Evolutionary conservation across 2,329 filamentous ascomycete genomes (phyloP).

Genomic region (Diplodia corticola): DNA sequence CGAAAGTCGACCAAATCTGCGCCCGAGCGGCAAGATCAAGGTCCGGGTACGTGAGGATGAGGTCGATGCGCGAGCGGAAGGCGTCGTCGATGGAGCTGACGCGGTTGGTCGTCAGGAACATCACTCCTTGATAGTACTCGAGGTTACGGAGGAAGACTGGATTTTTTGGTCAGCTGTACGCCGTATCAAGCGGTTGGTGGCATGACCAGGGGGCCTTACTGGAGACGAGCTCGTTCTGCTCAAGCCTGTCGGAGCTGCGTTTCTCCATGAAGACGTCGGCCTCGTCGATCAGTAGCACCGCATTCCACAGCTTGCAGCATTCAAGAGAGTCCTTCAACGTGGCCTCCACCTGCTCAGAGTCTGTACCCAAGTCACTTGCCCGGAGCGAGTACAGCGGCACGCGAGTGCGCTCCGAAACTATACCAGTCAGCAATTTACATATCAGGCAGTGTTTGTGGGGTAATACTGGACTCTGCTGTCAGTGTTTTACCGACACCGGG

Average conservation of each 20-base stretch:
- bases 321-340: conserved; percentile 49
- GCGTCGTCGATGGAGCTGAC: conserved; percentile 33
- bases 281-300: conserved; percentile 54
- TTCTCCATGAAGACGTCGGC: conserved; percentile 43
- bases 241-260: conserved; percentile 30
- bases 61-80: conserved; percentile 34
- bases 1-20: neutral
- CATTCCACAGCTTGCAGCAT: conserved; percentile 53
- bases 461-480: conserved; percentile 47
- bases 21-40: conserved; percentile 26
- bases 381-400: neutral
- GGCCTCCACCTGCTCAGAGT: conserved; percentile 42
- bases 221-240: conserved; percentile 32
- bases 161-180: neutral
- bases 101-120: conserved; percentile 37
- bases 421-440: conserved; percentile 38
- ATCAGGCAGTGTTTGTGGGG: conserved; percentile 52
- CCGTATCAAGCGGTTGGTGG: no score
- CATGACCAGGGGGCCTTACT: neutral
- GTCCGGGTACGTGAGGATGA: conserved; percentile 45
- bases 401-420: neutral
- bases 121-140: conserved; percentile 25
- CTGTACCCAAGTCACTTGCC: conserved; percentile 37
- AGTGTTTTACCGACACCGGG: conserved; percentile 57
- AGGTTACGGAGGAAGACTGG: neutral